phyloP scores from a whole-genome alignment of 1,139 yeast genomes.

The Nakaseomyces bracarensis region DNA sequence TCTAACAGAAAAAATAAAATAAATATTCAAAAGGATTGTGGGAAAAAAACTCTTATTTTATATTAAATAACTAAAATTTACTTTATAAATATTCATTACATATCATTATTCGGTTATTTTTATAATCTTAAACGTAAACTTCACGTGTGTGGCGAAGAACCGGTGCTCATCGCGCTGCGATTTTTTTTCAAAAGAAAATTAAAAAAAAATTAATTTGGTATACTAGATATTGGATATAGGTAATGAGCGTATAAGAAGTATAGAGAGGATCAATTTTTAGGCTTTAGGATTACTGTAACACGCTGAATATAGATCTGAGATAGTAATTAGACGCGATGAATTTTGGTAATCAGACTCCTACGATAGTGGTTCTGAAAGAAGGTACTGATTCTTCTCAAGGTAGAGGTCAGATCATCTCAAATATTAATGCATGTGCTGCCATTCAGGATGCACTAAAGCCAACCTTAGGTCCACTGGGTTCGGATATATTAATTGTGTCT shows the following conservation, averaged over 20 bases:
- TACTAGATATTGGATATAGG: too few relatives aligned
- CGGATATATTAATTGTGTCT: conserved; percentile 83
- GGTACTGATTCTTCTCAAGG: conserved; percentile 98
- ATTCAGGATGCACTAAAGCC: conserved; percentile 93
- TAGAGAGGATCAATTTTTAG: too few relatives aligned
- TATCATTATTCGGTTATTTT: neutral
- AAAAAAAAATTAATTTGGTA: too few relatives aligned
- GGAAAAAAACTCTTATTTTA: too few relatives aligned
- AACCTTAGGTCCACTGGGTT: conserved; percentile 94
- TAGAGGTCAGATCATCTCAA: conserved; percentile 85
- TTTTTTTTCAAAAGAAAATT: neutral
- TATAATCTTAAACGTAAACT: neutral
- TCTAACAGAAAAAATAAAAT: neutral
- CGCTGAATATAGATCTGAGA: too few relatives aligned
- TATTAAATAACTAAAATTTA: too few relatives aligned
- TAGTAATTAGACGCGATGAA: conserved; percentile 50
- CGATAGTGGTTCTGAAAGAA: conserved; percentile 92
- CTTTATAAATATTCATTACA: neutral
- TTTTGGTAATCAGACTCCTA: conserved; percentile 88
- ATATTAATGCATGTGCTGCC: conserved; percentile 94
- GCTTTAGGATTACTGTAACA: too few relatives aligned
- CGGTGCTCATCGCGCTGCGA: too few relatives aligned
- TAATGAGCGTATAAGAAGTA: neutral
- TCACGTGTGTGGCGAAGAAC: conserved; percentile 1
- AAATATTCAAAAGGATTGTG: neutral